Evolutionary conservation across 192 early-diverging fungal species (phyloP).

Genomic region (Backusella parvicylindrica): DNA sequence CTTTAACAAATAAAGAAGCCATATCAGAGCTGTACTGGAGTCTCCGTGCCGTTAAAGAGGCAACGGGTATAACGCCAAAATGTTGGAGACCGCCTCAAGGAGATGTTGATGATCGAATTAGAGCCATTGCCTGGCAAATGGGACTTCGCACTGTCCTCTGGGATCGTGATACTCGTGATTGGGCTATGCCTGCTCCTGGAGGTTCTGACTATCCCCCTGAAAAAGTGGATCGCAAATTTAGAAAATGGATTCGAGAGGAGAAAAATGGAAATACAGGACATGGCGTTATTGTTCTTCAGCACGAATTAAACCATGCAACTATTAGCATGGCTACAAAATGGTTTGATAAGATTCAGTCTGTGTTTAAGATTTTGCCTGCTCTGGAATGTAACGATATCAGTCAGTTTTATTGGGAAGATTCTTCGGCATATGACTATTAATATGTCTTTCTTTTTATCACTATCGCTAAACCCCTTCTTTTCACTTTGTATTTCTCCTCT

Average conservation of each 20-base stretch:
- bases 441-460: not conserved
- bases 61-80: slow-evolving; percentile 36
- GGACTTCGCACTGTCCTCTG: slow-evolving; percentile 7
- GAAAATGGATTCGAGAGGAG: slow-evolving; percentile 15
- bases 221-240: slow-evolving; percentile 25
- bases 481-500: not conserved
- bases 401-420: slow-evolving; percentile 33
- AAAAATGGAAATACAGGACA: slow-evolving; percentile 17
- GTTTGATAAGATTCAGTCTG: slow-evolving; percentile 30
- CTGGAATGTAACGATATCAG: slow-evolving; percentile 25
- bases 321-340: slow-evolving; percentile 34
- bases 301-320: slow-evolving; percentile 38
- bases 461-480: not conserved
- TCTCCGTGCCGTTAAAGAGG: slow-evolving; percentile 36
- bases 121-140: slow-evolving; percentile 24
- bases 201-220: slow-evolving; percentile 7
- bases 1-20: slow-evolving; percentile 33
- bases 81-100: slow-evolving; percentile 45
- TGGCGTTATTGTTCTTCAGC: slow-evolving; percentile 36
- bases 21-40: slow-evolving; percentile 45
- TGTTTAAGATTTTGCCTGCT: slow-evolving; percentile 25
- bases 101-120: slow-evolving; percentile 40
- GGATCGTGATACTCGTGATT: slow-evolving; percentile 28
- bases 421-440: not conserved
- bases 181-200: slow-evolving; percentile 31